Base-by-base conservation (phyloP, 805 yeast genomes). In the Zygotorulaspora chibaensis region DNA sequence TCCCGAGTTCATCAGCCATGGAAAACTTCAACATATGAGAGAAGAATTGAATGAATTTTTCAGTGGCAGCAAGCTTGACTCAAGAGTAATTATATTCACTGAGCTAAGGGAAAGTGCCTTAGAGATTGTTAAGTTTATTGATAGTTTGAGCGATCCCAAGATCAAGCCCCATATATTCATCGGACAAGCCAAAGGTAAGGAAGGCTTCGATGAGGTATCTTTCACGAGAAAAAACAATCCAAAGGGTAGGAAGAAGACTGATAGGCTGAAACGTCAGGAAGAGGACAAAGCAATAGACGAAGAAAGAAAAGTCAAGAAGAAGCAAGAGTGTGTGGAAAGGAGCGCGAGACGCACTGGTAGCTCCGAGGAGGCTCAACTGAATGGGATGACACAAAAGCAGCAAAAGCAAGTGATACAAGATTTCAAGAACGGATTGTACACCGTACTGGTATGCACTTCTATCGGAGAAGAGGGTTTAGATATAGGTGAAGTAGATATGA, bases 391-490 rank as follows among this genome's bases (percentile, higher is more conserved):
- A 30, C 99, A 93, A 59, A 86, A 85, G 56, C 74, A 78, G 36
- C 99, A 93, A 58, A 88, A 87, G 54, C 83, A 82, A 45, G 75
- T 87, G 9, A 83, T 93, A 25, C 75, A 75, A 26, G 73, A 81
- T 46, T 93, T 93, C 67, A 86, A 83, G 56, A 58, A 65, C 0
- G 96, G 96, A 7, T 72, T 66, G 1, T 78, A 79, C 57, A 95
- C 93, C 59, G 80, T 87, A 8, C 68, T 93, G 16, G 96, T 93
- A 5, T 96, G 98, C 3, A 93, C 99, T 0, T 89, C 96, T 0
- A 91, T 93, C 60, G 99, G 98, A 38, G 99, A 93, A 63, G 99
- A 93, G 71, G 99, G 99, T 37, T 74, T 93, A 53, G 99, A 93
- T 71, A 95, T 93, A 54, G 99, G 99, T 27, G 97, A 95, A 62